A percentile compares a stretch with the other conserved stretches of the same genome.
Conservation (phyloP, 116 monocot species). For the Zostera marina region DNA sequence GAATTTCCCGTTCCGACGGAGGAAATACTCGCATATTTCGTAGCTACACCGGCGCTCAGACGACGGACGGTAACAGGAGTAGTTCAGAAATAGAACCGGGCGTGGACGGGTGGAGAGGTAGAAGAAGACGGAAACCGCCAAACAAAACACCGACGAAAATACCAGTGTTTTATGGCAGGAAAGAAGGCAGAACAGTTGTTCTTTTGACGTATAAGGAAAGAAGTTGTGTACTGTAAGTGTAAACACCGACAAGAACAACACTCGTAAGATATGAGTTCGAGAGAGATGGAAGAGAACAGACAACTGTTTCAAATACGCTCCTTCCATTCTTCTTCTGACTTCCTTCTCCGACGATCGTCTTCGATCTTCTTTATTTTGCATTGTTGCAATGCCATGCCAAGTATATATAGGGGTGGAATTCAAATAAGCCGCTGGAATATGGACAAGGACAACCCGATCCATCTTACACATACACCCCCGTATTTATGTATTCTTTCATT, state of each 20-base stretch:
- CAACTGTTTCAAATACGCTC: not conserved
- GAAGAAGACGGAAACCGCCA: conserved; percentile 3
- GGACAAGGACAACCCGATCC: too few relatives aligned
- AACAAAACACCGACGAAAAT: conserved; percentile 16
- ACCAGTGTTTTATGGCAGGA: not conserved
- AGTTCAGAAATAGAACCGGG: conserved; percentile 49
- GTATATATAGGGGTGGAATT: too few relatives aligned
- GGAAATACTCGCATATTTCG: conserved; percentile 59
- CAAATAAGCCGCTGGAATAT: too few relatives aligned
- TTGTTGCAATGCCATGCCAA: too few relatives aligned
- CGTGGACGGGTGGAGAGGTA: conserved; percentile 21
- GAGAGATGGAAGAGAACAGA: conserved; percentile 3
- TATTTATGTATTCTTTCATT: too few relatives aligned
- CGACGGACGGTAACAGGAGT: conserved; percentile 50
- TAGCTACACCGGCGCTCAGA: conserved; percentile 24
- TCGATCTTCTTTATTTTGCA: too few relatives aligned
- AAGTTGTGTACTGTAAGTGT: conserved; percentile 19
- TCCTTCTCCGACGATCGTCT: too few relatives aligned
- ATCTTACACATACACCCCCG: too few relatives aligned
- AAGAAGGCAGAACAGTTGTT: conserved; percentile 10
- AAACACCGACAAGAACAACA: conserved; percentile 14
- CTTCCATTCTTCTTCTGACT: not conserved
- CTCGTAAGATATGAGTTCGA: conserved; percentile 16
- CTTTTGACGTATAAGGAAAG: conserved; percentile 6
- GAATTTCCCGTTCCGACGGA: conserved; percentile 27